Conservation (phyloP, 345 rosid species). For the Euphorbia peplus region DNA sequence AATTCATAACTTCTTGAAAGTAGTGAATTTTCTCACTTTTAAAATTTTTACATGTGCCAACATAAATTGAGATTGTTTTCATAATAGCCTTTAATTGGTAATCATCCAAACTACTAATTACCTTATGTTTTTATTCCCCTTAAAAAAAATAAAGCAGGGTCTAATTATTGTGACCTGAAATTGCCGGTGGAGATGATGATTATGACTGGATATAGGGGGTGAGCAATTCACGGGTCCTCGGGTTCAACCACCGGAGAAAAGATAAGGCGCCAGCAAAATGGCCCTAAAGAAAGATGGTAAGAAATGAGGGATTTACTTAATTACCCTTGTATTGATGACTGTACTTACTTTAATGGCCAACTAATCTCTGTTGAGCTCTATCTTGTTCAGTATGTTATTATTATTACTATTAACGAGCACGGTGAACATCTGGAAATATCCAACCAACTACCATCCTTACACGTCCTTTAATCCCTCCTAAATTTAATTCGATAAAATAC, state of each 20-base stretch:
- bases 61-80: no score
- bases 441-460: background rate
- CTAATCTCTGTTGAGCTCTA: background rate
- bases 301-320: constrained; percentile 22
- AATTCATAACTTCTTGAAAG: no score
- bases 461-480: background rate
- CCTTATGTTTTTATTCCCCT: no score
- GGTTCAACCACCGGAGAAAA: constrained; percentile 39
- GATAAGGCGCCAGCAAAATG: constrained; percentile 36
- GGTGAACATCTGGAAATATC: background rate
- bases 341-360: background rate
- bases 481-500: no score
- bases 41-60: no score
- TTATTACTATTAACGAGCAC: background rate
- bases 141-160: background rate
- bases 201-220: constrained; percentile 36
- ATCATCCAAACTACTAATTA: no score
- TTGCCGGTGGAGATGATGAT: constrained; percentile 23
- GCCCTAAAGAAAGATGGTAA: constrained; percentile 32
- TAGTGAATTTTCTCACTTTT: no score
- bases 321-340: constrained; percentile 9
- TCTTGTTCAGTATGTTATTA: background rate
- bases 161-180: constrained; percentile 16
- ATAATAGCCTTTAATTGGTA: no score
- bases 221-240: constrained; percentile 48